These are phyloP conservation scores for Metrosideros polymorpha DNA, from an alignment of 441 rosid genomes.

Conservation along the genomic window DNA sequence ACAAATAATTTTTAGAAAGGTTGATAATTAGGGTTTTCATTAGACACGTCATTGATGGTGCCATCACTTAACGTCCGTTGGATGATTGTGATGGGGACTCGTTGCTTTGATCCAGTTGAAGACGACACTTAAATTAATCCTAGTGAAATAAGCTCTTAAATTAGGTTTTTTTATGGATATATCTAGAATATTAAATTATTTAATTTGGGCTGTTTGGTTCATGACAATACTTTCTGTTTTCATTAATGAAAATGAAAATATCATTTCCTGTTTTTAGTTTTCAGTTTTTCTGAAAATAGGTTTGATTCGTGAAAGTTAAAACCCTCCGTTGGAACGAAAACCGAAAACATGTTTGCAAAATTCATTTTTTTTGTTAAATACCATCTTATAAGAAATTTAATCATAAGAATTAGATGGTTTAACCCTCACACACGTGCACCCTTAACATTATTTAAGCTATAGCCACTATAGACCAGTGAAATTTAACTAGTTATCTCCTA, in stretches of 20 bases:
- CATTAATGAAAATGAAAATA: neutral
- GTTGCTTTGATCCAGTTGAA: neutral
- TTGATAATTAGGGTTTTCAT: neutral
- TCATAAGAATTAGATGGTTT: neutral
- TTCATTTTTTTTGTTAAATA: too few species aligned
- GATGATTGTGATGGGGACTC: neutral
- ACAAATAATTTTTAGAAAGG: neutral
- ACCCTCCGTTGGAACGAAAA: too few species aligned
- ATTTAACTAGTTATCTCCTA: neutral
- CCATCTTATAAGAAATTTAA: neutral
- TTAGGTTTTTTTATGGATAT: neutral
- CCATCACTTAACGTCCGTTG: neutral
- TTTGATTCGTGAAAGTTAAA: too few species aligned
- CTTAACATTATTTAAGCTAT: neutral
- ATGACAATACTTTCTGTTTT: neutral
- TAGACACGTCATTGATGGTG: neutral
- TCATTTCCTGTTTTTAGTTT: neutral
- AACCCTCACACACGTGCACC: neutral
- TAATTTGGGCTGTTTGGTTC: neutral
- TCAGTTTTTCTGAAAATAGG: too few species aligned
- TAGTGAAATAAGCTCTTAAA: neutral
- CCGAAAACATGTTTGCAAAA: neutral
- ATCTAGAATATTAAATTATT: neutral
- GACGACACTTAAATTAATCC: neutral
- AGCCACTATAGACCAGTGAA: neutral